Evolutionary conservation across 176 grass and related monocot species (phyloP), one percentile per base, ranked within the genome.

Genomic region (Eleusine coracana): DNA sequence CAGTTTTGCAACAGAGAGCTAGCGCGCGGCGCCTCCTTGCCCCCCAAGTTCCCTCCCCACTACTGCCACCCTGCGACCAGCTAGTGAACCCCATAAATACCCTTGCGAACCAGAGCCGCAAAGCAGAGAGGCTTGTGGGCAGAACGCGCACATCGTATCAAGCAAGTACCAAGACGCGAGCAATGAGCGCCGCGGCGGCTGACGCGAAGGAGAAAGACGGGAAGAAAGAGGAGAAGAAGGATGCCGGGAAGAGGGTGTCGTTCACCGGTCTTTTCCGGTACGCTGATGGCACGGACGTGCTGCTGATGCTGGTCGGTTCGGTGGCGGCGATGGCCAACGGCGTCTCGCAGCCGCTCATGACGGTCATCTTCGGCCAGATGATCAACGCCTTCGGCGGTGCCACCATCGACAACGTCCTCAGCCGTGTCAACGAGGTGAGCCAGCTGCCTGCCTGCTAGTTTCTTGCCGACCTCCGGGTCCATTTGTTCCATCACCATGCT

Each of bases 311-410:
- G 20, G 78, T 86, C 34, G 90, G 90, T 68, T 74, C 86, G 74
- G 36, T 36, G 59, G 86, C 78, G 68, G 51, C 90, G 78, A 4
- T 88, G 29, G 90, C 73, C 73, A 92, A 92, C 86, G 90, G 90
- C 60, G 49, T 92, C 7, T 70, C 86, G 79, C 90, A 92, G 86
- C 90, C 90, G 82, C 73, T 83, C 67, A 88, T 92, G 90, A 83
- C 86, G 1, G 37, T 92, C 79, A 83, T 92, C 86, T 92, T 92
- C 82, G 86, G 90, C 82, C 73, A 92, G 74, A 60, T 82, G 50
- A 82, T 83, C 86, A 58, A 92, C 86, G 90, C 82, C 73, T 92
- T 92, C 78, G 90, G 90, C 74, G 78, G 12, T 8, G 78, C 82
- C 78, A 70, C 55, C 82, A 2, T 0, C 23, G 66, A 12, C 82